phyloP scores from a whole-genome alignment of 129 eudicot species.

The Gnaphalium uliginosum region DNA sequence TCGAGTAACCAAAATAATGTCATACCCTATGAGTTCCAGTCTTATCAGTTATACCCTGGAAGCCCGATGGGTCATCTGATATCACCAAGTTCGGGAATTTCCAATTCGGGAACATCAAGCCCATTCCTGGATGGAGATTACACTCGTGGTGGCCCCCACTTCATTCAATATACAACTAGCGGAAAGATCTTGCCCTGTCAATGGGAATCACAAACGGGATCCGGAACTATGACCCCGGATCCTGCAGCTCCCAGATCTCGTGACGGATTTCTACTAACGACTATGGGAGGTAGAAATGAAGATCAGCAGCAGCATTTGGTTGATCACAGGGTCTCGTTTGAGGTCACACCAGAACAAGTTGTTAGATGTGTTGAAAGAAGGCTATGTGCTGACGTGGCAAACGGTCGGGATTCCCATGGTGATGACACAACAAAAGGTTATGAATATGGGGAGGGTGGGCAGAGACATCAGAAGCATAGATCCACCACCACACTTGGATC shows the following conservation, averaged over 20 bases:
- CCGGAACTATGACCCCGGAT: slow-evolving; percentile 51
- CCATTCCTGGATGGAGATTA: slow-evolving; percentile 67
- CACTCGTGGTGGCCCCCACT: slow-evolving; percentile 42
- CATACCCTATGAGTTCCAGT: slow-evolving; percentile 68
- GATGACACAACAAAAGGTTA: slow-evolving; percentile 30
- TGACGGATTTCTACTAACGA: slow-evolving; percentile 29
- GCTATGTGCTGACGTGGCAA: slow-evolving; percentile 37
- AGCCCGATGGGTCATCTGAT: slow-evolving; percentile 88
- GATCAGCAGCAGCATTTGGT: slow-evolving; percentile 33
- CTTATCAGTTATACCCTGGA: slow-evolving; percentile 90
- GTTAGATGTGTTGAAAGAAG: slow-evolving; percentile 76
- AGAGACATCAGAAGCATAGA: slow-evolving; percentile 58
- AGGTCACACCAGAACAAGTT: slow-evolving; percentile 53
- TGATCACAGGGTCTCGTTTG: slow-evolving; percentile 81
- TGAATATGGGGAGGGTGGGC: slow-evolving; percentile 43
- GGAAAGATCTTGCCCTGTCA: slow-evolving; percentile 40
- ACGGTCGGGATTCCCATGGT: slow-evolving; percentile 1
- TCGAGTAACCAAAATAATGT: slow-evolving; percentile 53
- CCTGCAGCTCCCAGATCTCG: slow-evolving; percentile 36
- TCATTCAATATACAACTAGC: slow-evolving; percentile 39
- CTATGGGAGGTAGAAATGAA: slow-evolving; percentile 36
- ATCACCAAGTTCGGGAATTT: slow-evolving; percentile 76
- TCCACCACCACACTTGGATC: slow-evolving; percentile 74
- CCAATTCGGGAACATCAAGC: slow-evolving; percentile 74
- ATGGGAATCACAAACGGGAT: slow-evolving; percentile 51